Evolutionary conservation across 768 basidiomycete species (phyloP).

Genomic region (Kwoniella heveanensis): DNA sequence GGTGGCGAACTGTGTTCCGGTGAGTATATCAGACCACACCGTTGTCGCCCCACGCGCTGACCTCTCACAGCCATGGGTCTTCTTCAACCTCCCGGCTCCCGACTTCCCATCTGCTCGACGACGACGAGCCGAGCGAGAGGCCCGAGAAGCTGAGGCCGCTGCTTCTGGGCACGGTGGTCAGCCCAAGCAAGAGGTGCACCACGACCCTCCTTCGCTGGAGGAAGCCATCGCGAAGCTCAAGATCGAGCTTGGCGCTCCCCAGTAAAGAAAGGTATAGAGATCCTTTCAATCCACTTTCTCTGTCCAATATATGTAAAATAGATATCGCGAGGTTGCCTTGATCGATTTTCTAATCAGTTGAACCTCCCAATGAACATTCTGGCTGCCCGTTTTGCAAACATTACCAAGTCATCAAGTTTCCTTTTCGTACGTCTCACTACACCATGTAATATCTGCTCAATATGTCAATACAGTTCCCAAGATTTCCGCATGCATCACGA

Average conservation of each 20-base stretch:
- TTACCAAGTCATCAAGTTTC: too few species aligned
- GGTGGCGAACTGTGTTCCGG: conserved; percentile 80
- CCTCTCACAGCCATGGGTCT: conserved; percentile 45
- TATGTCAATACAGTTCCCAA: too few species aligned
- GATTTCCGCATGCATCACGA: too few species aligned
- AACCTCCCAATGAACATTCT: too few species aligned
- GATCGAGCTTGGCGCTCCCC: conserved; percentile 24
- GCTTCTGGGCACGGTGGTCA: conserved; percentile 47
- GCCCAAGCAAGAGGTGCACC: conserved; percentile 37
- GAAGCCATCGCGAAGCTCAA: conserved; percentile 43
- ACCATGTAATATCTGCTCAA: too few species aligned
- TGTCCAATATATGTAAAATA: too few species aligned
- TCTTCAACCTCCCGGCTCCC: conserved; percentile 50
- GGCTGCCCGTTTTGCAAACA: too few species aligned
- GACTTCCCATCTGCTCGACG: conserved; percentile 46
- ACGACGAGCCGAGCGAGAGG: conserved; percentile 48
- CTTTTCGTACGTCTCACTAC: too few species aligned
- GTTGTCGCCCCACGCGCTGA: neutral
- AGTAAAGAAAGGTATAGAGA: neutral
- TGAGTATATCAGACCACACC: conserved; percentile 39
- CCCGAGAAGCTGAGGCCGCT: conserved; percentile 42
- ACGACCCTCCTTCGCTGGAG: conserved; percentile 47
- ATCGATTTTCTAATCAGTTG: too few species aligned
- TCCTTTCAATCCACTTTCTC: too few species aligned
- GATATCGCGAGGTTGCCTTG: too few species aligned